phyloP scores from a whole-genome alignment of 257 asterid genomes.

The Salvia hispanica region DNA sequence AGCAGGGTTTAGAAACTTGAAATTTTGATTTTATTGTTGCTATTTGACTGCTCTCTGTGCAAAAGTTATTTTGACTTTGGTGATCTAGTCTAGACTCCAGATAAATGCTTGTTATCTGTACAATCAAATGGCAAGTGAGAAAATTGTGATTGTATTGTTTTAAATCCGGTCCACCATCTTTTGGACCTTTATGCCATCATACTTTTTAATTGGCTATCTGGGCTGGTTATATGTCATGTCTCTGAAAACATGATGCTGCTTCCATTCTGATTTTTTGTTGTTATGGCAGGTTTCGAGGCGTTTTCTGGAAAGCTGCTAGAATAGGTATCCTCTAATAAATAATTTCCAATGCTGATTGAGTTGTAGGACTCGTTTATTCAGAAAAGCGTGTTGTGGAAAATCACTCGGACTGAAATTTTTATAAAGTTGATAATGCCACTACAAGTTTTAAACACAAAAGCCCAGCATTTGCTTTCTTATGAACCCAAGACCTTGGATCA shows the following conservation, averaged over 20 bases:
- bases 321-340: conserved; percentile 44
- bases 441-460: background rate
- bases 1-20: background rate
- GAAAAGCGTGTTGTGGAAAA: conserved; percentile 3
- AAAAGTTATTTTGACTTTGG: background rate
- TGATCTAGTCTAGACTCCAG: background rate
- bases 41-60: background rate
- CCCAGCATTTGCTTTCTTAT: background rate
- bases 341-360: background rate
- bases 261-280: conserved; percentile 29
- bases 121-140: background rate
- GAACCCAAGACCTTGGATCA: conserved; percentile 15
- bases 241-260: background rate
- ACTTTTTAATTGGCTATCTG: background rate
- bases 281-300: conserved; percentile 57
- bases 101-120: background rate
- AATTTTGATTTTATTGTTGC: conserved; percentile 22
- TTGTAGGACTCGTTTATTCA: conserved; percentile 24
- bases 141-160: conserved; percentile 1
- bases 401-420: background rate
- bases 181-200: background rate
- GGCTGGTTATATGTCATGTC: background rate
- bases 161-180: conserved; percentile 14
- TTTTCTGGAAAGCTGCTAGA: conserved; percentile 67
- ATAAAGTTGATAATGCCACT: conserved; percentile 1